These are phyloP conservation scores for Erodium trifolium DNA, from an alignment of 441 rosid genomes.

Conservation along the genomic window DNA sequence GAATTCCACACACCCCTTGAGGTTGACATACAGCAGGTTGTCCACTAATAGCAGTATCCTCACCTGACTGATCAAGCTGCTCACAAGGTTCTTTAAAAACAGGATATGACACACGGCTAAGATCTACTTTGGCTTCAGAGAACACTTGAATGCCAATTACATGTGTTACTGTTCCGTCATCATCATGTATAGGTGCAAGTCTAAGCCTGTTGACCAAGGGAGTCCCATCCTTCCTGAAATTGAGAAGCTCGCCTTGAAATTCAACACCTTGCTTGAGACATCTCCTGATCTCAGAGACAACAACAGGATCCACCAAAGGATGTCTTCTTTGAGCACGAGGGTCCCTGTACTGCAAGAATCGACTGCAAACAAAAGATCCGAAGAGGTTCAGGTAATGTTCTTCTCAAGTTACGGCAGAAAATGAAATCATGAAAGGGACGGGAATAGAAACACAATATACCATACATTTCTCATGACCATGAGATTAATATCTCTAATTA, in stretches of 20 bases:
- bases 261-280: slow-evolving; percentile 81
- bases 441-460: neutral
- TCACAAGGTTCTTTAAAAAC: slow-evolving; percentile 45
- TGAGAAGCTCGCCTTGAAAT: slow-evolving; percentile 83
- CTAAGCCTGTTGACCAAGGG: slow-evolving; percentile 78
- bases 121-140: slow-evolving; percentile 72
- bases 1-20: slow-evolving; percentile 65
- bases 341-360: slow-evolving; percentile 93
- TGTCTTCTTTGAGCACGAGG: slow-evolving; percentile 94
- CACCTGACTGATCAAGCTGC: slow-evolving; percentile 31
- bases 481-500: too few species aligned
- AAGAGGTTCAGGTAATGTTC: neutral
- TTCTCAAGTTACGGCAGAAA: neutral
- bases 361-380: slow-evolving; percentile 34
- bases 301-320: slow-evolving; percentile 71
- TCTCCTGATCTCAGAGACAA: slow-evolving; percentile 66
- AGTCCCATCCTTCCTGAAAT: slow-evolving; percentile 86
- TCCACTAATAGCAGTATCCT: slow-evolving; percentile 40
- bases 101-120: slow-evolving; percentile 45
- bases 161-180: slow-evolving; percentile 73
- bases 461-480: neutral
- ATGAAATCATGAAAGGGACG: neutral
- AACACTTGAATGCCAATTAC: slow-evolving; percentile 81
- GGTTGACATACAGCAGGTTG: neutral
- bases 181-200: slow-evolving; percentile 77